phyloP scores from a whole-genome alignment of 176 grass and related monocot species.

The Tillandsia leiboldiana region DNA sequence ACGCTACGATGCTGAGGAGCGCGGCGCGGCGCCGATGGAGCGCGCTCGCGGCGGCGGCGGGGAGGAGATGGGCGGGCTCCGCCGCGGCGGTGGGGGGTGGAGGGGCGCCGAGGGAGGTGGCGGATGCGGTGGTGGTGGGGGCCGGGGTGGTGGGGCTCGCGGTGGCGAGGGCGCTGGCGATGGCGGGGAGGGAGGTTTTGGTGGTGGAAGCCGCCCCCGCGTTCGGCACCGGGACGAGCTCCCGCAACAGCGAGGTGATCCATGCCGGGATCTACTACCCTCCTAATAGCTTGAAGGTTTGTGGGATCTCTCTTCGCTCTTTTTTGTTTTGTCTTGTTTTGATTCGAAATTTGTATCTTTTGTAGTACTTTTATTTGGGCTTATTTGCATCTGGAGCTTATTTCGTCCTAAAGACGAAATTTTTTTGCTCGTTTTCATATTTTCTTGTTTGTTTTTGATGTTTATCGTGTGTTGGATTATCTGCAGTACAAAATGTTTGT shows the following conservation, averaged over 20 bases:
- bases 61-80: neutral
- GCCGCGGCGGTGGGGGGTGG: neutral
- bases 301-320: neutral
- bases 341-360: neutral
- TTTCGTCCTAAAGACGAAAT: no score
- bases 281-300: conserved; percentile 61
- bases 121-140: conserved; percentile 73
- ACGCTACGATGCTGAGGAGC: no score
- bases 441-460: no score
- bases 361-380: neutral
- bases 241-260: conserved; percentile 95
- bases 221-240: conserved; percentile 89
- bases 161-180: conserved; percentile 60
- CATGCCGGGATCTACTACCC: conserved; percentile 92
- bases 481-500: no score
- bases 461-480: no score
- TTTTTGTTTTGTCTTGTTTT: neutral
- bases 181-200: conserved; percentile 69
- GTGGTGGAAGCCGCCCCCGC: conserved; percentile 64
- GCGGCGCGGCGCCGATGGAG: neutral
- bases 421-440: no score
- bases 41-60: neutral
- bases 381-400: no score
- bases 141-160: conserved; percentile 77
- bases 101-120: conserved; percentile 35